Percentiles rank a stretch among this genome's conserved stretches.
Conservation (phyloP, 108 stramenopile genomes). For the Seminavis robusta region DNA sequence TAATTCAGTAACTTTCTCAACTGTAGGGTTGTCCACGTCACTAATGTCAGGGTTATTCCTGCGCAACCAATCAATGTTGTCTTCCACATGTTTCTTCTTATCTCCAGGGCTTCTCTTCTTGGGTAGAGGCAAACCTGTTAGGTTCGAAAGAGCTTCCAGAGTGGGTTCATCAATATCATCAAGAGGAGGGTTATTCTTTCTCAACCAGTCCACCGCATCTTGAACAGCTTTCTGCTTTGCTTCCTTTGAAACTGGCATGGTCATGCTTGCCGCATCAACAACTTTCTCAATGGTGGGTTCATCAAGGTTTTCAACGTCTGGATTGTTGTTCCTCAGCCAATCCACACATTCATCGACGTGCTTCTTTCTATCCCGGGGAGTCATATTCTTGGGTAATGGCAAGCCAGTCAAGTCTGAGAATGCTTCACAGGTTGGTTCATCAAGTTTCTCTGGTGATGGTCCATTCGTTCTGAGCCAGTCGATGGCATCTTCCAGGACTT, state of each 20-base stretch:
- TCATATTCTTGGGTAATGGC: conserved; percentile 2
- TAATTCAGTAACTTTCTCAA: conserved; percentile 1
- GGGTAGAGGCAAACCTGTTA: conserved; percentile 1
- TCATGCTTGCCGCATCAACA: conserved; percentile 2
- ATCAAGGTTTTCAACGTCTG: conserved; percentile 3
- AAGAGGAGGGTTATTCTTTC: conserved; percentile 2
- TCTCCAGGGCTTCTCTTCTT: background rate
- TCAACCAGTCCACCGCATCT: conserved; percentile 20
- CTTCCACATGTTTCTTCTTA: conserved; percentile 2
- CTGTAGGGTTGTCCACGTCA: too few relatives aligned
- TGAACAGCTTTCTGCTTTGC: conserved; percentile 5
- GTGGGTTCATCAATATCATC: conserved; percentile 11
- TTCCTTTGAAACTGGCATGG: background rate
- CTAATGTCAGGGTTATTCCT: background rate
- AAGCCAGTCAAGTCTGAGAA: conserved; percentile 9
- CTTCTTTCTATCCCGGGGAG: conserved; percentile 2
- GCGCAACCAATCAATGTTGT: conserved; percentile 3
- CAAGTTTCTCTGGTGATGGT: background rate
- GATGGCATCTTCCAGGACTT: conserved; percentile 26
- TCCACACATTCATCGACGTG: conserved; percentile 6
- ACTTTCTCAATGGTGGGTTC: conserved; percentile 2
- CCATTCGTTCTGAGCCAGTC: conserved; percentile 28
- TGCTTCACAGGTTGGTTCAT: conserved; percentile 1
- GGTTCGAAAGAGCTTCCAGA: background rate
- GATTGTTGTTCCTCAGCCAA: conserved; percentile 8